phyloP scores from a whole-genome alignment of 805 yeast species.

The Metschnikowia continentalis region DNA sequence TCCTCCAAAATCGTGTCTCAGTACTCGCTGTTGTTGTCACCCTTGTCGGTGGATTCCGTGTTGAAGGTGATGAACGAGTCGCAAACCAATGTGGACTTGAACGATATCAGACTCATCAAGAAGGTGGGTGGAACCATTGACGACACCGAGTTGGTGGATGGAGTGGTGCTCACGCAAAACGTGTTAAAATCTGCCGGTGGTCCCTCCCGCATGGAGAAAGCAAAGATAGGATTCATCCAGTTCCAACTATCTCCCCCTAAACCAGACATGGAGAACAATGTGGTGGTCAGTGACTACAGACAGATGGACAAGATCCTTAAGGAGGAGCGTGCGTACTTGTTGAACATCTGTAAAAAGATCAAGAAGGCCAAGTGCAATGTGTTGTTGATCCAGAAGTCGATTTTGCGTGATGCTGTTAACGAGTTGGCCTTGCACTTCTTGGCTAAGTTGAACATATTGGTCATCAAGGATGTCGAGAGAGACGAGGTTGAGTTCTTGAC shows the following conservation, averaged over 20 bases:
- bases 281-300: constrained; percentile 95
- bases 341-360: constrained; percentile 92
- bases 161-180: constrained; percentile 88
- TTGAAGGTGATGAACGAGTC: constrained; percentile 64
- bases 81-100: constrained; percentile 71
- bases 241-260: constrained; percentile 95
- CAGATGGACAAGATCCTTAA: constrained; percentile 98
- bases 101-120: constrained; percentile 83
- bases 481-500: constrained; percentile 91
- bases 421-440: constrained; percentile 92
- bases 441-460: constrained; percentile 89
- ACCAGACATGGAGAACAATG: constrained; percentile 96
- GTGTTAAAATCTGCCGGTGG: constrained; percentile 92
- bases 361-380: constrained; percentile 97
- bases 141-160: constrained; percentile 88
- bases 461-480: constrained; percentile 90
- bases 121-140: constrained; percentile 98
- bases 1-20: constrained; percentile 95
- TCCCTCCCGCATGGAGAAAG: constrained; percentile 91
- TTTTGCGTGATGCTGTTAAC: constrained; percentile 89
- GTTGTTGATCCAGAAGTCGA: constrained; percentile 84
- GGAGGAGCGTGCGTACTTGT: constrained; percentile 93
- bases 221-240: constrained; percentile 83
- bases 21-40: constrained; percentile 79
- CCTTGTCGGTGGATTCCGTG: constrained; percentile 92